Evolutionary conservation across 164 flowering plant genomes (phyloP).

Genomic region (Umbellularia californica): DNA sequence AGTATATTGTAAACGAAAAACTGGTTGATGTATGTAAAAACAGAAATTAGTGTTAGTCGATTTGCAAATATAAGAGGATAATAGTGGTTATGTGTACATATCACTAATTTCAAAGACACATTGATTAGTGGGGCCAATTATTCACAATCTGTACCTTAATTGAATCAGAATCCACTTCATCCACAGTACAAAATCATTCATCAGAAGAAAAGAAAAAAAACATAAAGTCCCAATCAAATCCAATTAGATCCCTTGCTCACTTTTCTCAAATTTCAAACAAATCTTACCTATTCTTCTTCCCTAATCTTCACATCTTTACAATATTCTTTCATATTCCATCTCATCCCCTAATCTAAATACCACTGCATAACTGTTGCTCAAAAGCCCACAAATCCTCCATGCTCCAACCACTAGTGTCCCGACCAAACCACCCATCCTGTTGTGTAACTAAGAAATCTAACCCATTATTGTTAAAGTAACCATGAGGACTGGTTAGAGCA

Average conservation of each 20-base stretch:
- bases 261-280: not conserved
- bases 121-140: too few species aligned
- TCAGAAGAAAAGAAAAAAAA: too few species aligned
- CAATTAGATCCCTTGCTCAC: not conserved
- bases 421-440: not conserved
- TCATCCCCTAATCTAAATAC: not conserved
- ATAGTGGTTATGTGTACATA: too few species aligned
- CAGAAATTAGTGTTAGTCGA: too few species aligned
- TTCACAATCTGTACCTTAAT: too few species aligned
- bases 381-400: slow-evolving; percentile 4
- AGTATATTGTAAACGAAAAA: too few species aligned
- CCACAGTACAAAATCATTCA: too few species aligned
- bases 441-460: not conserved
- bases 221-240: not conserved
- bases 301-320: not conserved
- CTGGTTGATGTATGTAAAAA: too few species aligned
- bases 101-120: too few species aligned
- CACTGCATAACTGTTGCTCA: slow-evolving; percentile 7
- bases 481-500: not conserved
- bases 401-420: slow-evolving; percentile 2
- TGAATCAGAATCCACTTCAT: too few species aligned
- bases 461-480: not conserved
- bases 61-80: too few species aligned
- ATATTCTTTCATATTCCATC: too few species aligned
- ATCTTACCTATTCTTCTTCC: not conserved